Conservation (phyloP, 2,329 filamentous ascomycete genomes). For the Ophiosphaerella narmari region DNA sequence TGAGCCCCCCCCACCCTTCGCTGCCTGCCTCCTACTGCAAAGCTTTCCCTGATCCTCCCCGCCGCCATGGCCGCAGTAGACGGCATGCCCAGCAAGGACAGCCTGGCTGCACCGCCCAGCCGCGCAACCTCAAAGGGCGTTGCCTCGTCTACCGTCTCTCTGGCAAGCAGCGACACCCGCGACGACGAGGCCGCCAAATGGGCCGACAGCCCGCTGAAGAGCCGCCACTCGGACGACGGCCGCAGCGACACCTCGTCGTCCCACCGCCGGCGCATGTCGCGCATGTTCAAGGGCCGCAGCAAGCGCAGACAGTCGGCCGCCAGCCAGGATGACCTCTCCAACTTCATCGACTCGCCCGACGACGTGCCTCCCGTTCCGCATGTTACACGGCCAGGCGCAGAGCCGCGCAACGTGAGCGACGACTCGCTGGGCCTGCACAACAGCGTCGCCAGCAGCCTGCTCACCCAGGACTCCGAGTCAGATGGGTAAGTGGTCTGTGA, state of each 20-base stretch:
- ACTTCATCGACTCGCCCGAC: slow-evolving; percentile 17
- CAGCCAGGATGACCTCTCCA: slow-evolving; percentile 38
- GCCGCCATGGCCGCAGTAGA: slow-evolving; percentile 29
- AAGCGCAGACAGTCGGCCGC: slow-evolving; percentile 34
- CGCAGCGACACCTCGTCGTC: slow-evolving; percentile 47
- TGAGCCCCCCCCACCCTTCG: too few species aligned
- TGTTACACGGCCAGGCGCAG: slow-evolving; percentile 17
- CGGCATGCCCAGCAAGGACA: slow-evolving; percentile 29
- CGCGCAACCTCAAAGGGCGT: slow-evolving; percentile 29
- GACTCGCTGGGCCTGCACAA: slow-evolving; percentile 50
- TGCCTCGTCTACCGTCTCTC: slow-evolving; percentile 36
- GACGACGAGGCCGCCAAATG: slow-evolving; percentile 34
- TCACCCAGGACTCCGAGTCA: slow-evolving; percentile 57
- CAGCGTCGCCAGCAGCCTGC: slow-evolving; percentile 54
- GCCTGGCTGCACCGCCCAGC: slow-evolving; percentile 28
- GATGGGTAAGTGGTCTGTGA: slow-evolving; percentile 51
- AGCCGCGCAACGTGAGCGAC: slow-evolving; percentile 38
- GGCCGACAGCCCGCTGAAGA: slow-evolving; percentile 46
- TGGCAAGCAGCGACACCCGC: slow-evolving; percentile 37
- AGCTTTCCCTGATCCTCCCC: too few species aligned
- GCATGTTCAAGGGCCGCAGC: slow-evolving; percentile 56
- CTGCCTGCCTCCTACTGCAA: too few species aligned
- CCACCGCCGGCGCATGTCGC: slow-evolving; percentile 55
- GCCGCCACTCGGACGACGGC: slow-evolving; percentile 47
- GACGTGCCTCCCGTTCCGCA: slow-evolving; percentile 29